Conservation (phyloP, 2,329 filamentous ascomycete species). For the Aplosporella prunicola region DNA sequence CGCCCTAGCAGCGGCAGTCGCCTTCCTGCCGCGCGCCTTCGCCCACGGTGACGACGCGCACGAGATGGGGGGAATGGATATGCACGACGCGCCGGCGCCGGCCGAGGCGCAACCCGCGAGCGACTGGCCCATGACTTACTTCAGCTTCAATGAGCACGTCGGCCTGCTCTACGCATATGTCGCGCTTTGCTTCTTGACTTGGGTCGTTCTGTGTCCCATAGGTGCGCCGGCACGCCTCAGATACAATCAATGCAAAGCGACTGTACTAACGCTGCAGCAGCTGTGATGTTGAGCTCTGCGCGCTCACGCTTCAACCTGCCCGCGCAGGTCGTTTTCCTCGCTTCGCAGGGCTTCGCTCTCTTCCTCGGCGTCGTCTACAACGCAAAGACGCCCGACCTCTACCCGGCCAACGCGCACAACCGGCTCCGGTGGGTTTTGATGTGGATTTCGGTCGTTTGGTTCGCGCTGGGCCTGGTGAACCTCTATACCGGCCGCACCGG, state of each 20-base stretch:
- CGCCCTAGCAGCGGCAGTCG: constrained; percentile 23
- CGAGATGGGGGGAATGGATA: constrained; percentile 16
- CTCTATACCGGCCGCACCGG: constrained; percentile 45
- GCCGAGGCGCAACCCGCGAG: background rate
- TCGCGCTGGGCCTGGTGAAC: constrained; percentile 57
- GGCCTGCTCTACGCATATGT: constrained; percentile 61
- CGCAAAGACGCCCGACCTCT: constrained; percentile 71
- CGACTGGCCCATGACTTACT: constrained; percentile 45
- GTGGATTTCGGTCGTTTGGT: constrained; percentile 60
- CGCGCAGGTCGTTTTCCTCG: constrained; percentile 50
- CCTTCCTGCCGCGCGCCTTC: constrained; percentile 32
- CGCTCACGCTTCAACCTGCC: constrained; percentile 64
- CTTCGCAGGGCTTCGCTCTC: constrained; percentile 32
- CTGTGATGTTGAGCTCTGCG: constrained; percentile 76
- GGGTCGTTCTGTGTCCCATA: constrained; percentile 63
- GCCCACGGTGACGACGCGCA: constrained; percentile 32
- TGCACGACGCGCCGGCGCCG: constrained; percentile 13
- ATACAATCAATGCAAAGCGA: constrained; percentile 13
- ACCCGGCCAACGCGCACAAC: constrained; percentile 79
- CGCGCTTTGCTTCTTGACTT: constrained; percentile 57
- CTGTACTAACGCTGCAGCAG: constrained; percentile 36
- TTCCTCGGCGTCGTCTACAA: constrained; percentile 52
- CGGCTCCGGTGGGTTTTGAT: constrained; percentile 80
- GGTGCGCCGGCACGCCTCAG: constrained; percentile 42
- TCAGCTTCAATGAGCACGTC: constrained; percentile 45